These are phyloP conservation scores for Fusarium sp. DNA, from an alignment of 2,329 filamentous ascomycete genomes.

Conservation along the genomic window DNA sequence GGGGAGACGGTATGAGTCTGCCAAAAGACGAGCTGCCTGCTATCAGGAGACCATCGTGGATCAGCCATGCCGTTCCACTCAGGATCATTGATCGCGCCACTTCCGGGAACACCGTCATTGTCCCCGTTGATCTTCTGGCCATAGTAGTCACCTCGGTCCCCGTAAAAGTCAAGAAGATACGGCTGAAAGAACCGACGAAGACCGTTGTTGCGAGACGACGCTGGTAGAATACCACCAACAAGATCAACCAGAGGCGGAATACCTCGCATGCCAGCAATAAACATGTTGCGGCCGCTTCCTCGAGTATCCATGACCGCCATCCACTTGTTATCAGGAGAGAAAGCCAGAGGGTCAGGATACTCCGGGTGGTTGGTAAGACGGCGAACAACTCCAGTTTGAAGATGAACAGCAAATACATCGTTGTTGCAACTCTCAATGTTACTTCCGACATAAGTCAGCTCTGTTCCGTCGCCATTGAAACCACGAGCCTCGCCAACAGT, in stretches of 20 bases:
- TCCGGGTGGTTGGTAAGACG: constrained; percentile 58
- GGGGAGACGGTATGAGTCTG: constrained; percentile 54
- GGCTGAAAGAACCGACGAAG: constrained; percentile 59
- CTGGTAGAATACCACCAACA: constrained; percentile 45
- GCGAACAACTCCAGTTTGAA: constrained; percentile 54
- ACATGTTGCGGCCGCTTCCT: constrained; percentile 56
- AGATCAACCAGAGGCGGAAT: constrained; percentile 57
- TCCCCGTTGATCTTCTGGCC: constrained; percentile 57
- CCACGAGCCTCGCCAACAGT: constrained; percentile 58
- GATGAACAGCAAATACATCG: constrained; percentile 56
- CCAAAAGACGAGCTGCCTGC: constrained; percentile 57
- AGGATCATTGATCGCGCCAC: constrained; percentile 55
- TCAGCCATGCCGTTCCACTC: constrained; percentile 62
- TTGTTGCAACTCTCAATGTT: constrained; percentile 58
- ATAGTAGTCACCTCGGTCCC: constrained; percentile 59
- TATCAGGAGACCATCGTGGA: constrained; percentile 55
- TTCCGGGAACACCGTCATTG: constrained; percentile 41
- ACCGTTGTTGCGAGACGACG: constrained; percentile 60
- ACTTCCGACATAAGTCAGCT: constrained; percentile 56
- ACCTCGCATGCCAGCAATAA: constrained; percentile 52
- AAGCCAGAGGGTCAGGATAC: constrained; percentile 56
- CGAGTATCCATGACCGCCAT: constrained; percentile 57
- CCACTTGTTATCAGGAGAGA: constrained; percentile 58
- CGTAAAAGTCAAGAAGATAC: constrained; percentile 56
- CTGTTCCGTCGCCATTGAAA: constrained; percentile 55